These are phyloP conservation scores for Smittium culicis DNA, from an alignment of 371 early-diverging fungal species.

Conservation along the genomic window DNA sequence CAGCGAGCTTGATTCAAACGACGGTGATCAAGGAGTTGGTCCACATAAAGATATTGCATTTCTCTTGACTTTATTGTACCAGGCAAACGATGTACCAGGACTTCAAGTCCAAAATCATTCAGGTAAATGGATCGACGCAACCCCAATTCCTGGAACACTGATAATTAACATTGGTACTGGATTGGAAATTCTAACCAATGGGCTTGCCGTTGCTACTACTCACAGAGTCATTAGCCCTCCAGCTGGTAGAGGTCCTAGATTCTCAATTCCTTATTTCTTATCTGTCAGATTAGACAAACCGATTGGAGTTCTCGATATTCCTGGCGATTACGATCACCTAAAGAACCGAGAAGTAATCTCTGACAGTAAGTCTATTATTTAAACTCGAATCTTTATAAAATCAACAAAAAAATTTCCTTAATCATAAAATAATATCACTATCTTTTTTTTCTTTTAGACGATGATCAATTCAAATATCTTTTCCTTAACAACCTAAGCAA, in stretches of 20 bases:
- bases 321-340: slow-evolving; percentile 9
- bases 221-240: slow-evolving; percentile 45
- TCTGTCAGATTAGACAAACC: slow-evolving; percentile 15
- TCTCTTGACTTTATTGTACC: slow-evolving; percentile 41
- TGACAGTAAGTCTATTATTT: slow-evolving; percentile 9
- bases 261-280: slow-evolving; percentile 21
- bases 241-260: slow-evolving; percentile 27
- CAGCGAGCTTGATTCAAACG: slow-evolving; percentile 20
- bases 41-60: slow-evolving; percentile 37
- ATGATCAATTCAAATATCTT: slow-evolving; percentile 15
- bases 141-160: slow-evolving; percentile 41
- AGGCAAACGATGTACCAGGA: slow-evolving; percentile 42
- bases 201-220: slow-evolving; percentile 39
- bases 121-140: slow-evolving; percentile 45
- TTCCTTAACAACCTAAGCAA: slow-evolving; percentile 13
- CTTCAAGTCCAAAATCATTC: slow-evolving; percentile 46
- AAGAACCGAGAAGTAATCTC: slow-evolving; percentile 11
- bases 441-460: slow-evolving; percentile 16
- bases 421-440: too few relatives aligned
- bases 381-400: background rate
- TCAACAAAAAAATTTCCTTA: too few relatives aligned
- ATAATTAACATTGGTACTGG: slow-evolving; percentile 49
- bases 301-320: slow-evolving; percentile 12
- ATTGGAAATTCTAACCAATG: slow-evolving; percentile 40
- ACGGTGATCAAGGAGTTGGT: slow-evolving; percentile 37